Base-by-base conservation (phyloP, 2,329 filamentous ascomycete genomes). In the Tympanopsis confertula region DNA sequence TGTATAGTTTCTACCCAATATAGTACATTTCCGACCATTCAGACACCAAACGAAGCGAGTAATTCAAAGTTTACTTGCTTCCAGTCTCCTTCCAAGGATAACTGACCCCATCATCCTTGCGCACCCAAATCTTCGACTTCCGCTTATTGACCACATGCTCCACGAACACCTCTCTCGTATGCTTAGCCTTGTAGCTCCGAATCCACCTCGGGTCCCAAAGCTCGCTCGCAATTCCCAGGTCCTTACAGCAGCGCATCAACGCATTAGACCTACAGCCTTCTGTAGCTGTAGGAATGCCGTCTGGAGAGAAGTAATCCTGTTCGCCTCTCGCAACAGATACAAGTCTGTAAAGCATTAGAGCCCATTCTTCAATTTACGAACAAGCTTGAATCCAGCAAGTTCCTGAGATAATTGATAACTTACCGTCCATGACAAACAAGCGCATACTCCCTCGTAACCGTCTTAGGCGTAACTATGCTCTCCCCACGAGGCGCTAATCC, bases 221-320 rank as follows among this genome's bases (percentile, higher is more conserved):
- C 50, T 86, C 81, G 45, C 70, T 78, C 1, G 80, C 81, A 39
- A 86, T 74, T 2, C 81, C 81, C 4, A 86, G 56, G 49, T 85
- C 81, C 57, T 86, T 86, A 56, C 81, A 85, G 61, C 79, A 84
- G 35, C 81, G 72, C 67, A 85, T 82, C 43, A 86, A 61, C 1
- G 81, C 81, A 48, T 85, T 86, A 30, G 78, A 83, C 55, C 83
- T 82, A 58, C 81, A 86, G 35, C 81, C 81, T 56, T 86, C 81
- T 15, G 78, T 82, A 1, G 81, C 81, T 1, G 81, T 85, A 3
- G 81, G 79, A 41, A 86, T 83, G 37, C 78, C 78, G 47, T 83
- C 78, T 2, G 78, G 71, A 38, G 78, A 72, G 57, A 85, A 86
- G 52, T 85, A 86, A 47, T 80, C 74, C 57, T 84, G 79, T 57